Evolutionary conservation across 2,329 filamentous ascomycete species (phyloP), one percentile per base, ranked within the genome.

Genomic region (Calonectria honghensis): DNA sequence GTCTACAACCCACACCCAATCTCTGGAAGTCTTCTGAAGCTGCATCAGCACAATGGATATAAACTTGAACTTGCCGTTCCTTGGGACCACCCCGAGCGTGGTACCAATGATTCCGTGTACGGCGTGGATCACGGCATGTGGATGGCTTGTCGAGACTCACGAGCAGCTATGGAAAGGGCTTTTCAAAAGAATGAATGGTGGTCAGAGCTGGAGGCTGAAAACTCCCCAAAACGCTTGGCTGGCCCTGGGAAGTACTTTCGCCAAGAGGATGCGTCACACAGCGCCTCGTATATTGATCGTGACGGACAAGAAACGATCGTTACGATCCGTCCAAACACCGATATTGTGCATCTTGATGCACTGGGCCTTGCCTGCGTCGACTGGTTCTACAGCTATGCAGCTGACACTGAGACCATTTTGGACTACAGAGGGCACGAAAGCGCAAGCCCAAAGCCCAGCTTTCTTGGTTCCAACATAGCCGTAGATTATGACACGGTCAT

Each of bases 61-160:
- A 63, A 20, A 13, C 18, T 63, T 1, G n/a, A 41, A 6, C 57
- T 63, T 20, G 14, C 35, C 5, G 35, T 63, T 13, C 57, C 57
- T 24, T 63, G 35, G 57, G 57, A 41, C n/a, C 37, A 27, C 13
- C 57, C 35, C 24, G 57, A 29, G 1, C 16, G 13, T 27, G 37
- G 16, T 2, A 27, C 0, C 13, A 63, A 63, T 18, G 37, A 63
- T 41, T 63, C 57, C 14, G 57, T 63, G 1, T 63, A 63, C 37
- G 41, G 1, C 35, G 3, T 63, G 9, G 35, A 63, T 41, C 11
- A 39, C 24, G 35, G 57, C n/a, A 14, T 63, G 24, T 63, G 57
- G 57, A 63, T 63, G 57, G 57, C 37, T 29, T 41, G 57, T 31
- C 57, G 57, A 10, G 57, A 63, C 37, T 63, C 57, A 29, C 57